Conservation (phyloP, 257 asterid species). For the Petrea volubilis region DNA sequence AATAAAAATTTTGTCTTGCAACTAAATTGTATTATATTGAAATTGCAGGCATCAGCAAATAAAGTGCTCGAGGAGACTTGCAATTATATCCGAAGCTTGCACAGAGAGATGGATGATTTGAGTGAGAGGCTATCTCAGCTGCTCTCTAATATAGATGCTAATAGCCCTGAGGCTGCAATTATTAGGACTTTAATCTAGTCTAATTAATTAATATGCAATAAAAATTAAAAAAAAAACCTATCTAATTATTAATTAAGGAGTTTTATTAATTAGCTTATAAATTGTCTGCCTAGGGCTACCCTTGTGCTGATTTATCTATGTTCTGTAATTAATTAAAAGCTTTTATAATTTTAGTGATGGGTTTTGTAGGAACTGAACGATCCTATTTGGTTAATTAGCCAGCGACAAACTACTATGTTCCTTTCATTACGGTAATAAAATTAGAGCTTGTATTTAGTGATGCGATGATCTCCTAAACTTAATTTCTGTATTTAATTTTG, state of each 20-base stretch:
- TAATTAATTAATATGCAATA: neutral
- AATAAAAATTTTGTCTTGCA: too few species aligned
- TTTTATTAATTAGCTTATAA: neutral
- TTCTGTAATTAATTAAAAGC: too few species aligned
- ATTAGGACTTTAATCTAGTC: constrained; percentile 62
- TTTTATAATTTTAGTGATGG: too few species aligned
- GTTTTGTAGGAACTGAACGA: too few species aligned
- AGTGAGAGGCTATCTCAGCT: constrained; percentile 80
- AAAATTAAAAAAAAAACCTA: too few species aligned
- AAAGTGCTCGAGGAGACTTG: constrained; percentile 85
- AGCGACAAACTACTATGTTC: too few species aligned
- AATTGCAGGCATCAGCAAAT: constrained; percentile 61
- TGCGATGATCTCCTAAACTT: neutral
- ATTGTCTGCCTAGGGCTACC: too few species aligned
- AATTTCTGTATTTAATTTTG: neutral
- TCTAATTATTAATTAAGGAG: neutral
- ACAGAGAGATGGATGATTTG: constrained; percentile 74
- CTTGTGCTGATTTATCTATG: too few species aligned
- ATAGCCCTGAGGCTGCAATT: constrained; percentile 80
- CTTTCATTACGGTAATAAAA: neutral
- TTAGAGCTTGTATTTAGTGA: neutral
- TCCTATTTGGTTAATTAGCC: too few species aligned
- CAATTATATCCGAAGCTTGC: constrained; percentile 67
- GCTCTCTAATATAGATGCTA: constrained; percentile 64
- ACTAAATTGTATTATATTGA: neutral